phyloP scores from a whole-genome alignment of 768 basidiomycete genomes.

The Lentinula edodes region DNA sequence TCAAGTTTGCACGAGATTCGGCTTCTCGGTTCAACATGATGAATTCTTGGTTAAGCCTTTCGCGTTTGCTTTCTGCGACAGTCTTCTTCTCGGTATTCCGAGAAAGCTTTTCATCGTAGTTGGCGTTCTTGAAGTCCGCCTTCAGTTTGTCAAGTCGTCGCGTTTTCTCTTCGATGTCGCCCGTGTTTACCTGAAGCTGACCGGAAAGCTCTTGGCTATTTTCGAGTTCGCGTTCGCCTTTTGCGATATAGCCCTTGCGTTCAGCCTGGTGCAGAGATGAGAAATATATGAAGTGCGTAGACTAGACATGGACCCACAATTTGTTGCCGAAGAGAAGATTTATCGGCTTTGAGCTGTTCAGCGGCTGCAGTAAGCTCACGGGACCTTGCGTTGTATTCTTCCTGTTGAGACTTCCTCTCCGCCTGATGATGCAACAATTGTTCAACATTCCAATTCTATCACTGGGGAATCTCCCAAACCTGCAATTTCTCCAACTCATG shows the following conservation, averaged over 20 bases:
- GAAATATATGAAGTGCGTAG: background rate
- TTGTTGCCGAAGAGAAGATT: slow-evolving; percentile 38
- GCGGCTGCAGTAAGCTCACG: slow-evolving; percentile 51
- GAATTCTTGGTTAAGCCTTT: slow-evolving; percentile 66
- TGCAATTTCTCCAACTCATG: slow-evolving; percentile 62
- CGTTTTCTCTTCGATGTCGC: slow-evolving; percentile 69
- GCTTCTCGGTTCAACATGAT: slow-evolving; percentile 70
- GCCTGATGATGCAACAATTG: slow-evolving; percentile 25
- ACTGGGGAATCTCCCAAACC: slow-evolving; percentile 28
- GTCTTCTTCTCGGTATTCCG: slow-evolving; percentile 52
- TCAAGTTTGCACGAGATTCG: slow-evolving; percentile 73
- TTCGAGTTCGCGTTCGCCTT: slow-evolving; percentile 53
- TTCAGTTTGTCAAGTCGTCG: slow-evolving; percentile 55
- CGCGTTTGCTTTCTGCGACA: slow-evolving; percentile 61
- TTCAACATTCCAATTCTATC: background rate
- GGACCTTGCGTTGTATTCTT: slow-evolving; percentile 61
- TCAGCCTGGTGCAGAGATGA: slow-evolving; percentile 31
- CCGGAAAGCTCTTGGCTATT: slow-evolving; percentile 46
- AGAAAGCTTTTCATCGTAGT: slow-evolving; percentile 58
- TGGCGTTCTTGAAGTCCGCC: slow-evolving; percentile 48
- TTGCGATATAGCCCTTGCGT: slow-evolving; percentile 44
- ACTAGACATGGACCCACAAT: slow-evolving; percentile 37
- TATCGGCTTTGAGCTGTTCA: slow-evolving; percentile 37
- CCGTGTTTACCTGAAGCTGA: slow-evolving; percentile 46
- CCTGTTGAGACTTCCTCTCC: slow-evolving; percentile 49